phyloP scores from a whole-genome alignment of 495 filamentous ascomycete genomes.

The Aspergillus affinis region DNA sequence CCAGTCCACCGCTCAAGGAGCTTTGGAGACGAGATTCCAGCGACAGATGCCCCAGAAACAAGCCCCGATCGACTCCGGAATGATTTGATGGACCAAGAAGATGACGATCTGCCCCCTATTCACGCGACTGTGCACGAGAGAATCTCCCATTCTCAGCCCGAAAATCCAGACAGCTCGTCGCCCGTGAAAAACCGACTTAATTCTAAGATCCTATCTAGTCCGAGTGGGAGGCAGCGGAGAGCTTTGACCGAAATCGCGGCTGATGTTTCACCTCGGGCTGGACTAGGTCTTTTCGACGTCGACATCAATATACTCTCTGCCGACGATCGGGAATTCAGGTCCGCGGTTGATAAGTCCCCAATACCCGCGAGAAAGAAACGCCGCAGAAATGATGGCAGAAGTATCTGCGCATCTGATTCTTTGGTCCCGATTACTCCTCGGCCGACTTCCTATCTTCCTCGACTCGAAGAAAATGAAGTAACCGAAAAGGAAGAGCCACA shows the following conservation, averaged over 20 bases:
- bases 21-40: conserved; percentile 29
- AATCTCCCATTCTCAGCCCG: conserved; percentile 25
- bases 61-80: conserved; percentile 37
- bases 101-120: conserved; percentile 44
- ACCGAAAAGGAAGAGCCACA: conserved; percentile 14
- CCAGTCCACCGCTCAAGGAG: conserved; percentile 32
- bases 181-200: conserved; percentile 30
- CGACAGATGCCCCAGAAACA: conserved; percentile 43
- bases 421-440: conserved; percentile 34
- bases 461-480: conserved; percentile 10
- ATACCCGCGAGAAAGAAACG: conserved; percentile 40
- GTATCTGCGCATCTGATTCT: conserved; percentile 34
- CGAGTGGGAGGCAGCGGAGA: conserved; percentile 43
- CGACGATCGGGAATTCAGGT: conserved; percentile 45
- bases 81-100: conserved; percentile 35
- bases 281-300: conserved; percentile 35
- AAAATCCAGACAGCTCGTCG: conserved; percentile 27
- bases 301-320: conserved; percentile 42
- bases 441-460: conserved; percentile 11
- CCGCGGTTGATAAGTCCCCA: conserved; percentile 36
- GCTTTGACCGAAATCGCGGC: conserved; percentile 48
- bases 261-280: conserved; percentile 42
- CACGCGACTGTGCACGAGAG: conserved; percentile 24
- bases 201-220: conserved; percentile 40
- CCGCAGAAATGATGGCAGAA: conserved; percentile 37